Evolutionary conservation across 345 rosid species (phyloP).

Genomic region (Gossypium arboreum): DNA sequence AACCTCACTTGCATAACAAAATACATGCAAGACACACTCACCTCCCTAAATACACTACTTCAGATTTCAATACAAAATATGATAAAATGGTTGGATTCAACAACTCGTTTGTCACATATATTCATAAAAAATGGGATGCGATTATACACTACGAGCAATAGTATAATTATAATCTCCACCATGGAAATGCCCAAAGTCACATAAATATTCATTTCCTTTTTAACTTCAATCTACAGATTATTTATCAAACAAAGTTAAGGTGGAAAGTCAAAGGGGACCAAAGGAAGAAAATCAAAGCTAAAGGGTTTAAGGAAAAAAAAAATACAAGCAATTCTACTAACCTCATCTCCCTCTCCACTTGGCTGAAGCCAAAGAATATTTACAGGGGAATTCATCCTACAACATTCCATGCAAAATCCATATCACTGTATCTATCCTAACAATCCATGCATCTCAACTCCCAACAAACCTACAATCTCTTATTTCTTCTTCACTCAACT

Average conservation of each 20-base stretch:
- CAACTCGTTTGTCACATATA: neutral
- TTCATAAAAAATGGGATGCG: no score
- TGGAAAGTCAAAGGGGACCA: neutral
- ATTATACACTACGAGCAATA: no score
- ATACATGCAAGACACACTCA: no score
- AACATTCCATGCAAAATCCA: conserved; percentile 26
- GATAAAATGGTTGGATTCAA: no score
- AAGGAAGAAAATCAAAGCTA: conserved; percentile 2
- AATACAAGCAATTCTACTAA: conserved; percentile 28
- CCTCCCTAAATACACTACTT: no score
- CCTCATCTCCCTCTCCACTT: conserved; percentile 20
- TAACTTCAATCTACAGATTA: conserved; percentile 40
- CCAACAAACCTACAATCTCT: conserved; percentile 22
- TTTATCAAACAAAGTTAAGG: conserved; percentile 53
- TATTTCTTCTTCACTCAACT: conserved; percentile 17
- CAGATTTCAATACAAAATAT: no score
- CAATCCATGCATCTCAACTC: conserved; percentile 15
- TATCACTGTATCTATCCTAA: conserved; percentile 26
- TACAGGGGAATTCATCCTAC: conserved; percentile 29
- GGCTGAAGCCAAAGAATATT: conserved; percentile 39
- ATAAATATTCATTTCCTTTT: neutral
- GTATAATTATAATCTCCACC: no score
- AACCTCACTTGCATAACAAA: no score
- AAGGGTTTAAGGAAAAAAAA: conserved; percentile 7
- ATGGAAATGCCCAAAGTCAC: conserved; percentile 19